Percentiles rank a stretch among this genome's conserved stretches.
These are phyloP conservation scores for Epichloe baconii DNA, from an alignment of 2,329 filamentous ascomycete genomes.

Conservation along the genomic window DNA sequence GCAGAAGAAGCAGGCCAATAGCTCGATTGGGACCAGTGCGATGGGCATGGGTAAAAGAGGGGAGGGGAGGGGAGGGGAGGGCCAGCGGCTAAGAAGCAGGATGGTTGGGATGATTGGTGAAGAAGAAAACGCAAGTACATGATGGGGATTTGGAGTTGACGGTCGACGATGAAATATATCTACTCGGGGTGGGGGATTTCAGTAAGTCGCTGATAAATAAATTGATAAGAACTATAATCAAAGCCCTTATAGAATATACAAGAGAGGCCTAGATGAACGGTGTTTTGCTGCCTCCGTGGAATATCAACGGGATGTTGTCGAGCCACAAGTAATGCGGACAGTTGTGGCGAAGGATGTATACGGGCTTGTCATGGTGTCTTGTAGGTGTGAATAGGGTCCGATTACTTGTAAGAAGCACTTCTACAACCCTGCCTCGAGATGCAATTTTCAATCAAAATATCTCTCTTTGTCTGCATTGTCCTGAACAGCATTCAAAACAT, in stretches of 20 bases:
- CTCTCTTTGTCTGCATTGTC: no score
- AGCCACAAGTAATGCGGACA: not conserved
- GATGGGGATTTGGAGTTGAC: conserved; percentile 4
- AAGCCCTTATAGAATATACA: no score
- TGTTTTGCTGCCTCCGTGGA: not conserved
- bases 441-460: no score
- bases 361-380: not conserved
- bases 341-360: not conserved
- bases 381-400: not conserved
- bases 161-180: conserved; percentile 10
- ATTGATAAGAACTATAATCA: no score
- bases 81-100: conserved; percentile 26
- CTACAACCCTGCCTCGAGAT: not conserved
- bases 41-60: conserved; percentile 40
- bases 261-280: conserved; percentile 4
- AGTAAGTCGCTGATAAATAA: conserved; percentile 8
- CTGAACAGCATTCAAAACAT: no score
- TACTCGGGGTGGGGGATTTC: not conserved
- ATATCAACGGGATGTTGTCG: not conserved
- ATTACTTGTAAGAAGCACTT: not conserved
- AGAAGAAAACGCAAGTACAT: conserved; percentile 11
- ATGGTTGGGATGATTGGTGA: conserved; percentile 56
- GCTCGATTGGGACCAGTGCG: conserved; percentile 44
- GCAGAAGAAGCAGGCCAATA: conserved; percentile 32
- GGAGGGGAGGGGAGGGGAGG: conserved; percentile 17